These are phyloP conservation scores for Triangularia verruculosa DNA, from an alignment of 2,329 filamentous ascomycete genomes.

Conservation along the genomic window DNA sequence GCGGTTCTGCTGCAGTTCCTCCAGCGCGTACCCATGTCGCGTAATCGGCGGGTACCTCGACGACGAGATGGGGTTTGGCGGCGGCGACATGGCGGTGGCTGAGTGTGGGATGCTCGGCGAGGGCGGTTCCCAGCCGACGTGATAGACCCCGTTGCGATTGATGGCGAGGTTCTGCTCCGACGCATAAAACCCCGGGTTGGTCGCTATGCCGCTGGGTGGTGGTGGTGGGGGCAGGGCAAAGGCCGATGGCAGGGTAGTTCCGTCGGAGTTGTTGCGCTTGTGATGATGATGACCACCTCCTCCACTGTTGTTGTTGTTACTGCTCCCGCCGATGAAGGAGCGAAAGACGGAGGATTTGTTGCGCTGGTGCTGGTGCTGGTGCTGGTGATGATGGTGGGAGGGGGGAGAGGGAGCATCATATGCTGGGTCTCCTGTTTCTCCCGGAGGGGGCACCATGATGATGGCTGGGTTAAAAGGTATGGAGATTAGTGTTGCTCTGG, in stretches of 20 bases:
- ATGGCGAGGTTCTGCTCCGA: conserved; percentile 18
- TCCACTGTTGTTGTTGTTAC: conserved; percentile 45
- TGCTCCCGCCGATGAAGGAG: conserved; percentile 44
- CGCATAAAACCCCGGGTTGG: conserved; percentile 29
- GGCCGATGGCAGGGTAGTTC: conserved; percentile 33
- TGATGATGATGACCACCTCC: conserved; percentile 33
- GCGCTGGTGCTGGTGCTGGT: conserved; percentile 29
- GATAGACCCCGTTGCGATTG: conserved; percentile 18
- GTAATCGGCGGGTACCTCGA: conserved; percentile 22
- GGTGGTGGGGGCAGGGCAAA: conserved; percentile 17
- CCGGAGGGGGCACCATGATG: conserved; percentile 10
- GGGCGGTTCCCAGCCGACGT: conserved; percentile 20
- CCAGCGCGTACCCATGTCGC: conserved; percentile 40
- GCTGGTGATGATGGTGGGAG: not conserved
- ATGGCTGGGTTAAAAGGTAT: too few relatives aligned
- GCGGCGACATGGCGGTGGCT: not conserved
- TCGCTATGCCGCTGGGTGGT: conserved; percentile 21
- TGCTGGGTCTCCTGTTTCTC: not conserved
- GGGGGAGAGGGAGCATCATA: not conserved
- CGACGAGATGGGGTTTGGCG: conserved; percentile 16
- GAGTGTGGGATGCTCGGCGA: not conserved
- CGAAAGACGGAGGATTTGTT: conserved; percentile 50
- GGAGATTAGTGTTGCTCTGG: conserved; percentile 9
- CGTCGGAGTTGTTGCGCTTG: conserved; percentile 45
- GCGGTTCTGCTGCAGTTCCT: conserved; percentile 57